Base-by-base conservation (phyloP, 192 early-diverging fungal genomes). In the Coemansia sp. region DNA sequence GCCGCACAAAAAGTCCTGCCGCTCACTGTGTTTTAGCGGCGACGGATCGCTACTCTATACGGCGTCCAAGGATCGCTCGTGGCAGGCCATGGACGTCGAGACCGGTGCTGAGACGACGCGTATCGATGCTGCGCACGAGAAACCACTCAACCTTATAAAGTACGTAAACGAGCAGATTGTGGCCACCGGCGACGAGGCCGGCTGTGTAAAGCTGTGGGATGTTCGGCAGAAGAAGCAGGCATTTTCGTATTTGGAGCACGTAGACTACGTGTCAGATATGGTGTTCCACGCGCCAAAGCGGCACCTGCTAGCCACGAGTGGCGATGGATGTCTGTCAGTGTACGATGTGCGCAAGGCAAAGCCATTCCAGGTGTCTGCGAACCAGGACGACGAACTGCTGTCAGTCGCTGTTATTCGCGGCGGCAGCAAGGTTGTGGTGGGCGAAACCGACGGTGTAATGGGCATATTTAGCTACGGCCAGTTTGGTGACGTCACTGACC, bases 351-450 rank as follows among this genome's bases (percentile, higher is more conserved):
- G 95, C 51, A 96, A 95, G 73, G 77, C 85, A 11, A 88, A 91
- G 52, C 89, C 93, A 12, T 76, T 92, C 23, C 91, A 87, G 31
- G 88, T 93, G 65, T 97, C 93, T 5, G 97, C 90, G 25, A 90
- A 95, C 66, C 93, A 94, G 83, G 97, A 98, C 36, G 95, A 97
- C 72, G 97, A 98, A 67, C 83, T 98, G 38, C 70, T 99, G 47
- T 96, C 90, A 21, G 83, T 98, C 17, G 62, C 71, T 17, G 36
- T 68, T 19, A 66, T 82, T 59, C 74, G 92, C 83, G 85, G 91
- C 64, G 84, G 84, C 19, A 85, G 83, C 28, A 96, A 95, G 71
- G 96, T 88, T 7, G 85, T 96, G 2, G 91, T 94, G 3, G 97
- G 97, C 28, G 91, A 92, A 15, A 92, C 97, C 68, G 88, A 89